phyloP scores from a whole-genome alignment of 2,329 filamentous ascomycete species.

The Apiospora aurea region DNA sequence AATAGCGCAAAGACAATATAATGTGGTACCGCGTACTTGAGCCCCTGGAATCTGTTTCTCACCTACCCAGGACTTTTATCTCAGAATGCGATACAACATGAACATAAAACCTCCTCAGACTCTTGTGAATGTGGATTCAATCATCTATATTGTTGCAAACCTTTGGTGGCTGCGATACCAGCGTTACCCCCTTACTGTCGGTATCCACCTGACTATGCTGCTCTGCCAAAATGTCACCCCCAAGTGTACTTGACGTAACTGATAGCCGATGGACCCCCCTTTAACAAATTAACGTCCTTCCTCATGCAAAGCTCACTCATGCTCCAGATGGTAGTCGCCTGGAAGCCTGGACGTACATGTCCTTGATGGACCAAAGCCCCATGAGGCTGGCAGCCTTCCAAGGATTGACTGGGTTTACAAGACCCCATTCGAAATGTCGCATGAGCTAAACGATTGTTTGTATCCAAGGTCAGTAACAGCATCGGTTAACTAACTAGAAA shows the following conservation, averaged over 20 bases:
- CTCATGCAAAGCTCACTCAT: not conserved
- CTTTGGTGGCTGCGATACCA: not conserved
- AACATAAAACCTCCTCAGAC: not conserved
- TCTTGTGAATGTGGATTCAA: not conserved
- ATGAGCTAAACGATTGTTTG: conserved; percentile 24
- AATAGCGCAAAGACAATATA: too few species aligned
- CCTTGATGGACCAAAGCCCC: conserved; percentile 1
- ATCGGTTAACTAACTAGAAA: conserved; percentile 26
- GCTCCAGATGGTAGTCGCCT: not conserved
- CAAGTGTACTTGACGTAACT: not conserved
- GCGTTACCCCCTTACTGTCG: not conserved
- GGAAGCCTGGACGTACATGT: conserved; percentile 2
- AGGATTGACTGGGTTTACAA: conserved; percentile 25
- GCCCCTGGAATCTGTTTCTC: too few species aligned
- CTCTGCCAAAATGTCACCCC: not conserved
- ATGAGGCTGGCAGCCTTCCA: conserved; percentile 17
- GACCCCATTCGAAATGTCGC: conserved; percentile 27
- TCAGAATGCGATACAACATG: too few species aligned
- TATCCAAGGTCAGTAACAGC: not conserved
- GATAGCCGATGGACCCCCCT: not conserved
- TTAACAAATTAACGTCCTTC: not conserved
- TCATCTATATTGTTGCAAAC: not conserved
- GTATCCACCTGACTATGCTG: not conserved
- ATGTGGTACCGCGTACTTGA: too few species aligned
- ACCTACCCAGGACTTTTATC: too few species aligned